Percentiles rank a stretch among this genome's conserved stretches.
Conservation (phyloP, 768 basidiomycete genomes). For the Termitomyces sp. region DNA sequence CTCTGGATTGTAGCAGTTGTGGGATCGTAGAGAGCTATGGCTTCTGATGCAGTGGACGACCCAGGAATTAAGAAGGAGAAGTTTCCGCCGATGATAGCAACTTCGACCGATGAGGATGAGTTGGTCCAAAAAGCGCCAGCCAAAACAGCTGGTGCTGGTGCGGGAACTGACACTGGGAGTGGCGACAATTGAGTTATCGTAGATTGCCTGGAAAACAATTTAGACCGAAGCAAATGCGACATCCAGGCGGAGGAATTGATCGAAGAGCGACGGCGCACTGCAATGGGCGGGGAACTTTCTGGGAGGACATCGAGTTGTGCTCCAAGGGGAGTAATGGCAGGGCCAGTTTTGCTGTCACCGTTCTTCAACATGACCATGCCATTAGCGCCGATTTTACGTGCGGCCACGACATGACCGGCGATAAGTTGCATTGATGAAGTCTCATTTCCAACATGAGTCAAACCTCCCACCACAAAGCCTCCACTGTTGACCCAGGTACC, state of each 20-base stretch:
- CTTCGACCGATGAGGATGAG: slow-evolving; percentile 49
- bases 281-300: slow-evolving; percentile 20
- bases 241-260: slow-evolving; percentile 39
- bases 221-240: slow-evolving; percentile 36
- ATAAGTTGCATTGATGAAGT: slow-evolving; percentile 57
- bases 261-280: slow-evolving; percentile 33
- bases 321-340: slow-evolving; percentile 55
- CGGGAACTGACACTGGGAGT: slow-evolving; percentile 50
- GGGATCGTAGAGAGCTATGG: slow-evolving; percentile 69
- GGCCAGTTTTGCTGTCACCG: slow-evolving; percentile 42
- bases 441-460: slow-evolving; percentile 65
- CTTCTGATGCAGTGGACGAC: slow-evolving; percentile 37
- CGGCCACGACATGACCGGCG: slow-evolving; percentile 58
- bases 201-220: slow-evolving; percentile 50
- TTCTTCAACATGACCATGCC: slow-evolving; percentile 80
- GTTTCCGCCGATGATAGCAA: slow-evolving; percentile 85
- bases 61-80: slow-evolving; percentile 56
- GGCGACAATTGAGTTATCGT: slow-evolving; percentile 32
- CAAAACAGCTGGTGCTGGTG: slow-evolving; percentile 75
- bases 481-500: slow-evolving; percentile 68
- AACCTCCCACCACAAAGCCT: slow-evolving; percentile 65
- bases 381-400: slow-evolving; percentile 62
- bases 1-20: slow-evolving; percentile 40
- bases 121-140: slow-evolving; percentile 91
- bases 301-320: slow-evolving; percentile 43